Conservation (phyloP, 352 stramenopile genomes). For the Phytophthora ramorum region DNA sequence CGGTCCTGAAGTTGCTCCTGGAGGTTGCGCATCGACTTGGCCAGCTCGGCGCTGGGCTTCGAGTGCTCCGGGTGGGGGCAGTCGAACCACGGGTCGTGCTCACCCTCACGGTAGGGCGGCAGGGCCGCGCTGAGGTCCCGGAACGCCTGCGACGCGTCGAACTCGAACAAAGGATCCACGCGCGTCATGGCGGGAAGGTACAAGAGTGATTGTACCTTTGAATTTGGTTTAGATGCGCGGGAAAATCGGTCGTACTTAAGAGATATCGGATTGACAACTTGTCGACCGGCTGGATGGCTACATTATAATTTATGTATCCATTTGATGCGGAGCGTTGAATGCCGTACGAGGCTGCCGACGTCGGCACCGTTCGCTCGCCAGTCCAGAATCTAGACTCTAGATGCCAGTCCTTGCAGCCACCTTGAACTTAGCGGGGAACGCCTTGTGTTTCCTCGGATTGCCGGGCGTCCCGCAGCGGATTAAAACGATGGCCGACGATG, state of each 20-base stretch:
- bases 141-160: slow-evolving; percentile 70
- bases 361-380: neutral
- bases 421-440: neutral
- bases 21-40: slow-evolving; percentile 20
- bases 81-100: slow-evolving; percentile 79
- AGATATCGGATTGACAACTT: neutral
- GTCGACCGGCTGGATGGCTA: neutral
- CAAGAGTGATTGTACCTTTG: neutral
- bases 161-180: slow-evolving; percentile 76
- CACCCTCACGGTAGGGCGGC: slow-evolving; percentile 6
- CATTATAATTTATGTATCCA: neutral
- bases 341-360: too few species aligned
- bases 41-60: slow-evolving; percentile 61
- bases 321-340: too few species aligned
- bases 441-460: neutral
- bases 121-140: slow-evolving; percentile 54
- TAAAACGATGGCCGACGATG: neutral
- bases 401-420: neutral
- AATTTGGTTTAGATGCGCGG: neutral
- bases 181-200: slow-evolving; percentile 18
- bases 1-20: slow-evolving; percentile 20
- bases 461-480: neutral
- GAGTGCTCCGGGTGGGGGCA: slow-evolving; percentile 60
- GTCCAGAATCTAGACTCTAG: neutral
- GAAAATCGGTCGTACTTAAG: neutral